Evolutionary conservation across 805 yeast species (phyloP), one percentile per base, ranked within the genome.

Genomic region (Zygotorulaspora danielsina): DNA sequence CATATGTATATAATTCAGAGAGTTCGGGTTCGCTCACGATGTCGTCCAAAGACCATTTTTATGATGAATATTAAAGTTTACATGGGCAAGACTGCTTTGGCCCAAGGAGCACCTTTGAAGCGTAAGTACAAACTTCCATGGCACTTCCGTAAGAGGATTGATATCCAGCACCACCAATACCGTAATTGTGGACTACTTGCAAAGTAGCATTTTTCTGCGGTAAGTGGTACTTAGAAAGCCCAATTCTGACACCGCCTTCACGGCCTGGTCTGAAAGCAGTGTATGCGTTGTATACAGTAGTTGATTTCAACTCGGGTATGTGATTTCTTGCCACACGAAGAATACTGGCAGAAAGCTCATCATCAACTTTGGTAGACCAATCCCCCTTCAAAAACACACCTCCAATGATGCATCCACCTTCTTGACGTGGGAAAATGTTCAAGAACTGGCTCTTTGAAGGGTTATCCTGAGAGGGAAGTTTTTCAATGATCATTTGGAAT

Each of bases 131-230:
- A 3, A 75, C 76, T 42, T 61, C 65, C n/a, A 53, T 49, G 21
- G 84, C 77, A 56, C 78, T 69, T 1, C 87, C 89, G 44, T 72
- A 75, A 2, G 85, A 80, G 3, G 81, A 71, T 64, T 85, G 94
- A 59, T 76, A 83, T 0, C 93, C 93, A 17, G 84, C 76, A 20
- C 87, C 87, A 6, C 78, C 85, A 20, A 85, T 83, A 2, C 87
- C 86, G 55, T 80, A 81, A 51, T 74, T 75, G 57, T 81, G 87
- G 17, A 80, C 69, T 16, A 80, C 57, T 9, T 53, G 53, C 3
- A 50, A 39, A 27, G 42, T 46, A 1, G 51, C 53, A 16, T 25
- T 18, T 5, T 20, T 25, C 10, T 36, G 32, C 4, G 42, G 39
- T 7, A 50, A 21, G 5, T 45, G 46, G 16, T 53, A 48, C 34